Base-by-base conservation (phyloP, 768 basidiomycete genomes). In the Nidularia sp. region DNA sequence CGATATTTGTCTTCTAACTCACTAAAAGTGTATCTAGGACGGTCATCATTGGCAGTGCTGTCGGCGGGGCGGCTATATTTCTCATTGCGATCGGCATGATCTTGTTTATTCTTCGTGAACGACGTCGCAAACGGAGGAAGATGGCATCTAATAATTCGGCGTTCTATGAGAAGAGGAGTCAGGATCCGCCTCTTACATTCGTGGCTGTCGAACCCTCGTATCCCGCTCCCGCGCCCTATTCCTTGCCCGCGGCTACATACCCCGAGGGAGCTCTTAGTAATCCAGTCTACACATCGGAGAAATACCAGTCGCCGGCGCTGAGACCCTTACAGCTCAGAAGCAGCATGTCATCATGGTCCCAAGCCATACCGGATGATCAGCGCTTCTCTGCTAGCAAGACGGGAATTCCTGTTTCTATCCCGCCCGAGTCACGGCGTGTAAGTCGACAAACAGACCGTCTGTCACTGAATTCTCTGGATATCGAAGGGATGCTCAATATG, bases 401-500 rank as follows among this genome's bases (percentile, higher is more conserved):
- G 3, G 42, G 34, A 0, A 25, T 42, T 18, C 49, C 49, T 18
- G 42, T 47, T 9, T 56, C 55, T 5, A 45, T 50, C 50, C 41
- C 25, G 41, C 53, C 51, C 33, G 54, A 15, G 36, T 9, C 15
- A 15, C 9, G 36, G 36, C 36, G 51, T 32, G 41, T 51, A 36
- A 51, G 56, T 43, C 53, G 55, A 53, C 53, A 61, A 32, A 45
- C 51, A 13, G 65, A 67, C 39, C 58, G 58, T 5, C 41, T 62
- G 10, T 73, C 72, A 3, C 35, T 74, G 15, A 63, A 69, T 42
- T 73, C 74, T 0, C 54, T 75, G 10, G 78, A 82, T 55, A 76
- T 82, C 48, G 78, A 80, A 60, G 70, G 75, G 25, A 80, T 82
- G 63, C 67, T 84, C 34, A 76, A 82, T 58, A 74, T 78, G 67